Percentiles rank a stretch among this genome's conserved stretches.
Conservation (phyloP, 257 asterid genomes). For the Anisodus tanguticus region DNA sequence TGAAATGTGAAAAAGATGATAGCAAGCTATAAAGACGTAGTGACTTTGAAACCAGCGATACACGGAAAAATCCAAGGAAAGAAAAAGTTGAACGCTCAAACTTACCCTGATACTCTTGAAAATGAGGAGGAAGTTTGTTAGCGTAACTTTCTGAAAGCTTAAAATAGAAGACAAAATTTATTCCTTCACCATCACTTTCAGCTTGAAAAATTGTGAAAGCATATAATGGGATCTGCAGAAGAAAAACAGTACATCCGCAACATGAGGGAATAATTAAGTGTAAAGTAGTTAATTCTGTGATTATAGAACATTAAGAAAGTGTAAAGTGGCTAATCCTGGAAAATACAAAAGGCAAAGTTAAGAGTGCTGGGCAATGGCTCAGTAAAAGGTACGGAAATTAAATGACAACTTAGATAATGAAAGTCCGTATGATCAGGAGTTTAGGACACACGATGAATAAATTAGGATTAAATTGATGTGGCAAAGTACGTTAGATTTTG, state of each 20-base stretch:
- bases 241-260: constrained; percentile 6
- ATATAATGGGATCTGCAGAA: constrained; percentile 54
- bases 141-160: constrained; percentile 52
- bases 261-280: background rate
- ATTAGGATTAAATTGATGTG: background rate
- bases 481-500: background rate
- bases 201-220: constrained; percentile 53
- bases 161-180: constrained; percentile 54
- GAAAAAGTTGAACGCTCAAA: background rate
- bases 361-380: background rate
- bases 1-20: background rate
- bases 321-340: background rate
- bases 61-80: constrained; percentile 20
- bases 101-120: constrained; percentile 59
- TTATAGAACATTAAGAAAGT: background rate
- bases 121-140: constrained; percentile 54
- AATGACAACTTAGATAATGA: background rate
- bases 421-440: background rate
- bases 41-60: background rate
- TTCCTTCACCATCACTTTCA: constrained; percentile 63
- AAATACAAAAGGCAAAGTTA: background rate
- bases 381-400: background rate
- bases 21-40: background rate
- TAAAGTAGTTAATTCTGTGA: background rate
- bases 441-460: background rate